Conservation (phyloP, 768 basidiomycete species). For the Leucosporidium creatinivorum region DNA sequence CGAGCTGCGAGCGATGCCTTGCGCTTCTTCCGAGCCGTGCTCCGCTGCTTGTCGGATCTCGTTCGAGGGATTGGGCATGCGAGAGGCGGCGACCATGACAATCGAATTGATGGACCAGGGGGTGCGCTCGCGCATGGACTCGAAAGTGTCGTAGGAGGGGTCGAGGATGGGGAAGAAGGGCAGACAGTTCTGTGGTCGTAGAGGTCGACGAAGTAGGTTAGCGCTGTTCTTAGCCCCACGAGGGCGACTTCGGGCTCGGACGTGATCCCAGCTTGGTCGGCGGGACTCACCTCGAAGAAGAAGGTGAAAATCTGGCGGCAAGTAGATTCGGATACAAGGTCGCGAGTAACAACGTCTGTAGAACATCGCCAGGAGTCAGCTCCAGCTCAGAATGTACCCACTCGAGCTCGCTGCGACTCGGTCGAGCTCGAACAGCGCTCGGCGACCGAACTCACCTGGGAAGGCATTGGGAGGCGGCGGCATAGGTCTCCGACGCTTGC, state of each 20-base stretch:
- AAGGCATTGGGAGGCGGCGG: slow-evolving; percentile 15
- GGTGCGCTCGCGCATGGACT: slow-evolving; percentile 79
- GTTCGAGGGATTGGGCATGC: background rate
- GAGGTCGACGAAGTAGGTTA: no score
- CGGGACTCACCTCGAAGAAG: background rate
- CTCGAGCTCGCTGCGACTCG: no score
- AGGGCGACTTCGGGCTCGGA: background rate
- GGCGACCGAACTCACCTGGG: slow-evolving; percentile 11
- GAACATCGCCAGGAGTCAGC: background rate
- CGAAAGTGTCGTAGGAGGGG: slow-evolving; percentile 85
- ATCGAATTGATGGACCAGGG: slow-evolving; percentile 95
- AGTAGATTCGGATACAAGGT: no score
- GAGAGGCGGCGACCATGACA: slow-evolving; percentile 72
- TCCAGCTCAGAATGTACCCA: background rate
- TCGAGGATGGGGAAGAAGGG: slow-evolving; percentile 95
- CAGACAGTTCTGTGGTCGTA: slow-evolving; percentile 70
- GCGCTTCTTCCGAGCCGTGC: slow-evolving; percentile 81
- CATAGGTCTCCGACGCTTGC: background rate
- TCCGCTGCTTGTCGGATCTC: slow-evolving; percentile 49
- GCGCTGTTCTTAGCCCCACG: slow-evolving; percentile 59
- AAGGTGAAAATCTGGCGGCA: background rate
- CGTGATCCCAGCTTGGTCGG: background rate
- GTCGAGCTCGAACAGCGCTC: no score
- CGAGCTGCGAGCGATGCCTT: slow-evolving; percentile 87
- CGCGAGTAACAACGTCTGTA: background rate